Evolutionary conservation across 192 early-diverging fungal species (phyloP), one percentile per base, ranked within the genome.

Genomic region (Radiomyces spectabilis): DNA sequence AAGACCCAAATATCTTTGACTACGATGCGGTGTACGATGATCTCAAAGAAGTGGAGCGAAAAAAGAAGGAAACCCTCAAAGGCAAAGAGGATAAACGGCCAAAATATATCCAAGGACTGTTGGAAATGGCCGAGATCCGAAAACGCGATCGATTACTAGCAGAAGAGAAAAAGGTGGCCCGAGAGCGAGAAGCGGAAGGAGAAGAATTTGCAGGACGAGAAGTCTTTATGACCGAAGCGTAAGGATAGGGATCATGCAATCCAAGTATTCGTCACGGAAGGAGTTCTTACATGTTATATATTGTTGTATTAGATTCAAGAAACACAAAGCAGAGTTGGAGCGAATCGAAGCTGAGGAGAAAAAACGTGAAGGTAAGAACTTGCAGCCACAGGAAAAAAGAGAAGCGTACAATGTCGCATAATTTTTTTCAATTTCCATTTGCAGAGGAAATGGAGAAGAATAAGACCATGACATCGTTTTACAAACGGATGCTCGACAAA

Each of bases 1-100:
- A 87, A 59, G 86, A 91, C 55, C 63, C 86, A 9, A 80, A 61
- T 39, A 73, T 85, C 2, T 91, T 85, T 70, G 86, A 89, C 51
- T 91, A 91, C 57, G 88, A 91, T 56, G 84, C 67, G 8, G 81
- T 82, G 1, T 91, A 86, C 59, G 88, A 91, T 41, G 74, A 78
- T 42, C 58, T 89, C 27, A 89, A 89, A 50, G 69, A 67, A 16
- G 72, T 53, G 1, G 84, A 86, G 34, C 67, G 58, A 10, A 64
- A 71, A 0, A 63, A 75, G 52, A 69, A 73, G 52, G 68, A 74
- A 42, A 61, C 71, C 22, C 59, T 68, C 16, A 81, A 85, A 29
- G 60, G 74, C 8, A 34, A 43, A 6, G 34, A 29, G 2, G 53
- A 65, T 13, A 60, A 60, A 12, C 63, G 86, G 72, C 75, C 88